These are phyloP conservation scores for Neurospora africana DNA, from an alignment of 495 filamentous ascomycete genomes.

Conservation along the genomic window DNA sequence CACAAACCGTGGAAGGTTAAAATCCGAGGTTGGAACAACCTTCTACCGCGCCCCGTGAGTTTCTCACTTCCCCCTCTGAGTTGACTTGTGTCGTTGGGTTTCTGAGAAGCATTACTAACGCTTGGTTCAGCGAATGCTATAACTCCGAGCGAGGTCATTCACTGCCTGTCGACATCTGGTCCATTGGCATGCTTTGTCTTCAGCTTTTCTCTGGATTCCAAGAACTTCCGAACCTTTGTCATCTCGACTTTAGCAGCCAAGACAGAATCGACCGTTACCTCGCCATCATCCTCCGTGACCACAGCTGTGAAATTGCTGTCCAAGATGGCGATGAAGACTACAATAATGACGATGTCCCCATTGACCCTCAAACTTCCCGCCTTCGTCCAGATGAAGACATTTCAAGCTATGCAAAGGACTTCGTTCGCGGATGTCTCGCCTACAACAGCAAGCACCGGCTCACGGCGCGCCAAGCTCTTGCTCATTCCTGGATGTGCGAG, in stretches of 20 bases:
- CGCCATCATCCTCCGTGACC: slow-evolving; percentile 41
- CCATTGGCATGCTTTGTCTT: slow-evolving; percentile 31
- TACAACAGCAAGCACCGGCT: slow-evolving; percentile 60
- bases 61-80: not conserved
- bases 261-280: slow-evolving; percentile 6
- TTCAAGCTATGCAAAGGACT: slow-evolving; percentile 56
- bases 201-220: slow-evolving; percentile 14
- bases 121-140: slow-evolving; percentile 13
- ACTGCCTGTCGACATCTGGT: slow-evolving; percentile 35
- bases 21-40: slow-evolving; percentile 50
- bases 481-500: slow-evolving; percentile 45
- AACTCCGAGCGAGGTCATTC: slow-evolving; percentile 11
- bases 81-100: not conserved
- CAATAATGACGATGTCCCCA: not conserved
- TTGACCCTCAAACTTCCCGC: not conserved
- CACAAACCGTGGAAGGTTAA: slow-evolving; percentile 40
- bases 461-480: slow-evolving; percentile 66
- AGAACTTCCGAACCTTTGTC: slow-evolving; percentile 3
- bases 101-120: not conserved
- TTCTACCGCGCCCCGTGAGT: slow-evolving; percentile 66
- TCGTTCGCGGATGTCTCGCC: slow-evolving; percentile 66
- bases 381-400: slow-evolving; percentile 58
- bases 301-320: not conserved
- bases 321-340: not conserved
- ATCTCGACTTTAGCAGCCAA: slow-evolving; percentile 8